Base-by-base conservation (phyloP, 2,329 filamentous ascomycete genomes). In the Talaromyces sp. region DNA sequence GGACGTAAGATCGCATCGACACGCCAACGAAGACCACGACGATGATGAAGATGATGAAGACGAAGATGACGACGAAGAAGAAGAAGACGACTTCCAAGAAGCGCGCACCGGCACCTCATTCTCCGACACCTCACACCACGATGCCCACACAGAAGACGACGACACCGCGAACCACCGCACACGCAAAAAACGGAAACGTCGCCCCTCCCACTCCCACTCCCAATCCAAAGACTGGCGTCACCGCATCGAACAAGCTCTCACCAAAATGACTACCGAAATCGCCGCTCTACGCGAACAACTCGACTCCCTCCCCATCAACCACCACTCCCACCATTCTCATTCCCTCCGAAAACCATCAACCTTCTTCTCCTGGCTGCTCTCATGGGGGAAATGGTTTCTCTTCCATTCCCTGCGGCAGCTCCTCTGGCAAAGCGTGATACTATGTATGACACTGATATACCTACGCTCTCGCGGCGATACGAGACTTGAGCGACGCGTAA, bases 231-330 rank as follows among this genome's bases (percentile, higher is more conserved):
- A 87, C 72, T 97, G 93, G 92, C 89, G 90, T 61, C 88, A 86
- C 66, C 89, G 90, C 70, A 89, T 98, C 67, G 94, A 98, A 79
- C 86, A 89, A 50, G 91, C 92, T 25, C 84, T 98, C 64, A 91
- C 94, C 64, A 91, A 93, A 71, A 88, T 98, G 80, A 96, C 93
- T 5, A 90, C 93, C 17, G 95, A 99, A 78, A 87, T 99, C 37
- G 93, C 95, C 1, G 95, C 95, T 0, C 79, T 98, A 67, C 86
- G 95, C 41, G 95, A 99, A 78, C 93, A 98, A 74, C 90, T 98
- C 70, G 90, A 92, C 62, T 86, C 87, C 0, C 88, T 91, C 0
- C 84, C 90, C 13, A 86, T 94, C 69, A 90, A 90, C 80, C 86
- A 86, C 67, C 85, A 86, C 69, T 89, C 85, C 69, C 85, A 86